These are phyloP conservation scores for Eustoma russellianum DNA, from an alignment of 257 asterid species.

Conservation along the genomic window DNA sequence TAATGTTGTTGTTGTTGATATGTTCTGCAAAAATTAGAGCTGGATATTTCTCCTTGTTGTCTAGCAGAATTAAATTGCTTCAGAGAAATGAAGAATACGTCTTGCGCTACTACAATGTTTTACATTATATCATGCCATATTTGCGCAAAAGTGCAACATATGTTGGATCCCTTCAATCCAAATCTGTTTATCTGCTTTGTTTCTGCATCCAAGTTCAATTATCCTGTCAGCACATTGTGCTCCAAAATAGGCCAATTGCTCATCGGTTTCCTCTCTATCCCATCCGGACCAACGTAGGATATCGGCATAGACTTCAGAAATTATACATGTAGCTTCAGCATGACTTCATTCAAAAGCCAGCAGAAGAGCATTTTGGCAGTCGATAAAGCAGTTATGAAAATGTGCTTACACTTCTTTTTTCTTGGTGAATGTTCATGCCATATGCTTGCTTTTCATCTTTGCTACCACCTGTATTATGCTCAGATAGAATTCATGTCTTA, in stretches of 20 bases:
- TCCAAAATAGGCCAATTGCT: constrained; percentile 61
- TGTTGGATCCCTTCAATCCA: constrained; percentile 80
- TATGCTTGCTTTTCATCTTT: constrained; percentile 84
- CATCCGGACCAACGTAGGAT: constrained; percentile 72
- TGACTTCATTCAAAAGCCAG: no score
- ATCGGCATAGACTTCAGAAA: constrained; percentile 45
- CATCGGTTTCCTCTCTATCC: constrained; percentile 30
- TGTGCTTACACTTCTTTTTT: constrained; percentile 68
- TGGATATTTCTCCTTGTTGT: no score
- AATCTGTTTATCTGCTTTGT: constrained; percentile 52
- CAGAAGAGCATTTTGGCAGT: not conserved
- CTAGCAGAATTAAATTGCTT: no score
- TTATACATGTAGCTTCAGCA: constrained; percentile 29
- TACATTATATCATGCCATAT: constrained; percentile 17
- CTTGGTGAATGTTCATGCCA: constrained; percentile 91
- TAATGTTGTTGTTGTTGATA: no score
- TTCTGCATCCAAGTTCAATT: constrained; percentile 71
- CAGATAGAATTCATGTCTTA: not conserved
- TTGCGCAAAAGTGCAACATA: constrained; percentile 47
- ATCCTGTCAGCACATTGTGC: constrained; percentile 66
- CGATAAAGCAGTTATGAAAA: not conserved
- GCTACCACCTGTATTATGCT: constrained; percentile 59
- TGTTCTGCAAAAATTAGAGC: no score
- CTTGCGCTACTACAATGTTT: not conserved
- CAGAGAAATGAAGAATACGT: no score